These are phyloP conservation scores for Cucumis hystrix DNA, from an alignment of 306 rosid genomes.

Conservation along the genomic window DNA sequence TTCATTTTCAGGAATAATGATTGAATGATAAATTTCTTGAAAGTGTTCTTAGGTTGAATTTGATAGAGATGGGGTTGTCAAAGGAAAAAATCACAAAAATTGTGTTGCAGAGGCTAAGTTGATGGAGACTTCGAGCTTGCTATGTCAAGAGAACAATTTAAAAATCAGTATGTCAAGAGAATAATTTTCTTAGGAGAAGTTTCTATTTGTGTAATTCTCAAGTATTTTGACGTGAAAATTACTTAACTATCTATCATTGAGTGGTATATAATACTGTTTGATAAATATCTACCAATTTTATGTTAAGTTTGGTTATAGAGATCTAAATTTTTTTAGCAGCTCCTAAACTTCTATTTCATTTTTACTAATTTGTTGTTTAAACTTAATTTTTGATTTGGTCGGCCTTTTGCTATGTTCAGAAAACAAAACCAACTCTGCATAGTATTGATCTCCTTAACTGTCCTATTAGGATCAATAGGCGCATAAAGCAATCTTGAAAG, in stretches of 20 bases:
- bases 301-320: neutral
- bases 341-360: neutral
- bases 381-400: neutral
- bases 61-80: constrained; percentile 28
- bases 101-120: constrained; percentile 40
- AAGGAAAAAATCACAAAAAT: constrained; percentile 45
- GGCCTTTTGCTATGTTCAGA: constrained; percentile 16
- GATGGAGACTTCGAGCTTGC: constrained; percentile 45
- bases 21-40: neutral
- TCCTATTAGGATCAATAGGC: constrained; percentile 31
- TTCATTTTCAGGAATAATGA: too few species aligned
- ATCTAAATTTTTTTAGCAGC: neutral
- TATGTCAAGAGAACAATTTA: constrained; percentile 40
- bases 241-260: neutral
- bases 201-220: neutral
- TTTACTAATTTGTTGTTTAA: neutral
- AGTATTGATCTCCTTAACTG: constrained; percentile 6
- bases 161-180: constrained; percentile 17
- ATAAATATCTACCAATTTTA: neutral
- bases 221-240: neutral
- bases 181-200: neutral
- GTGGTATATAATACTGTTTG: neutral
- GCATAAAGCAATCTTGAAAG: constrained; percentile 32
- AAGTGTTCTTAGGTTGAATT: neutral
- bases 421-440: constrained; percentile 43